Base-by-base conservation (phyloP, 352 stramenopile species). In the Pythium sp. region DNA sequence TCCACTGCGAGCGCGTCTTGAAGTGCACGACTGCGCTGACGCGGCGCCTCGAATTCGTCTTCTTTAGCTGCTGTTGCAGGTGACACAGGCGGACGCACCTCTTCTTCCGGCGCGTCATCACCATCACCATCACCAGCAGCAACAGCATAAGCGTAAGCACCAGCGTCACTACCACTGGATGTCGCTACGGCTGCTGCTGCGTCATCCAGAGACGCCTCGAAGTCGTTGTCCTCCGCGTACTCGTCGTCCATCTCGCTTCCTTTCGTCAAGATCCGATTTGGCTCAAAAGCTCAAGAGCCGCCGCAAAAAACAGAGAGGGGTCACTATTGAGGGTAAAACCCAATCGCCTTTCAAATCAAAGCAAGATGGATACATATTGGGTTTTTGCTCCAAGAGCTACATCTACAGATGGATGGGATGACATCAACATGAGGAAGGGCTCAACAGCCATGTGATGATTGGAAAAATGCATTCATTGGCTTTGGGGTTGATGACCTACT, bases 181-280 rank as follows among this genome's bases (percentile, higher is more conserved):
- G 43, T 51, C 18, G 0, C 43, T 5, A n/a, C 41, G 32, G 2
- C 26, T 26, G 30, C 2, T 36, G 22, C 20, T 51, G 6, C 28
- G 7, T 73, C 43, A n/a, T 51, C 68, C n/a, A 26, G 63, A 22
- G 62, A 62, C 20, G 62, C 68, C 58, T 78, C 71, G 34, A 74
- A 72, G 12, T 75, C 73, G 8, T 75, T 71, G 28, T 71, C 64
- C 22, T 72, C 74, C 5, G 71, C 69, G 14, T 75, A 66, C 49
- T 69, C 67, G 36, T 72, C 68, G 3, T 70, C 65, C 24, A 58
- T 66, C 43, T 36, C 47, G 15, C 28, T 64, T 0, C 7, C 56
- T 51, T 41, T 49, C 18, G 14, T 36, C 22, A 20, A 64, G 46
- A 51, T 53, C 36, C 22, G 22, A n/a, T 47, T 47, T 47, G 41